A percentile compares a stretch with the other conserved stretches of the same genome.
Evolutionary conservation across 2,329 filamentous ascomycete genomes (phyloP).

Genomic region (Epichloe baconii): DNA sequence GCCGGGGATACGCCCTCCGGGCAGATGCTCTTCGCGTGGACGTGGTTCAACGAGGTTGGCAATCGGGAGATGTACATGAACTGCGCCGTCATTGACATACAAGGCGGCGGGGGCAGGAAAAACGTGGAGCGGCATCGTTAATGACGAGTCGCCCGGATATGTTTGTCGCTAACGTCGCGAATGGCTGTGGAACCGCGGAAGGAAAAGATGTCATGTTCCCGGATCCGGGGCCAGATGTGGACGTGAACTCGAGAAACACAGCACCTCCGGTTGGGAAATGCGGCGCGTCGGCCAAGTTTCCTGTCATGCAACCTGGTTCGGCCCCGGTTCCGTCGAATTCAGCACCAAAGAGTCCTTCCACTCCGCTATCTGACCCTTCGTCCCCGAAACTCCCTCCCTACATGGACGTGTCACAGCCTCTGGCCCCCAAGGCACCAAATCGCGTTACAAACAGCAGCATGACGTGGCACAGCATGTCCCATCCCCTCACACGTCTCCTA

Average conservation of each 20-base stretch:
- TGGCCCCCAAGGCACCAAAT: neutral
- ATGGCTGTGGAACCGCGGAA: slow-evolving; percentile 42
- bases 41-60: slow-evolving; percentile 48
- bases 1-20: slow-evolving; percentile 37
- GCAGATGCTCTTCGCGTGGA: slow-evolving; percentile 45
- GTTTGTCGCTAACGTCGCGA: slow-evolving; percentile 53
- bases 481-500: neutral
- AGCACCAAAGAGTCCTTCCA: neutral
- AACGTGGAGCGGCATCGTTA: slow-evolving; percentile 6
- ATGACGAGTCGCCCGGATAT: slow-evolving; percentile 45
- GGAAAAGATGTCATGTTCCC: slow-evolving; percentile 48
- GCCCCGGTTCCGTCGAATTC: neutral
- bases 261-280: neutral
- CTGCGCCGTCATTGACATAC: slow-evolving; percentile 45
- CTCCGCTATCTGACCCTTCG: neutral
- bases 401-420: neutral
- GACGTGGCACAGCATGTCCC: neutral
- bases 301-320: neutral
- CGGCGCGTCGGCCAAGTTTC: neutral
- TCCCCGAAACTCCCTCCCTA: neutral
- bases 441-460: neutral
- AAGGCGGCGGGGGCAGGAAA: slow-evolving; percentile 19
- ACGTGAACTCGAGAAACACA: neutral
- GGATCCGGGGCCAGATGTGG: slow-evolving; percentile 42
- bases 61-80: slow-evolving; percentile 62